Percentiles rank a stretch among this genome's conserved stretches.
Conservation (phyloP, 139 green algal genomes). For the Chlorella sp. region DNA sequence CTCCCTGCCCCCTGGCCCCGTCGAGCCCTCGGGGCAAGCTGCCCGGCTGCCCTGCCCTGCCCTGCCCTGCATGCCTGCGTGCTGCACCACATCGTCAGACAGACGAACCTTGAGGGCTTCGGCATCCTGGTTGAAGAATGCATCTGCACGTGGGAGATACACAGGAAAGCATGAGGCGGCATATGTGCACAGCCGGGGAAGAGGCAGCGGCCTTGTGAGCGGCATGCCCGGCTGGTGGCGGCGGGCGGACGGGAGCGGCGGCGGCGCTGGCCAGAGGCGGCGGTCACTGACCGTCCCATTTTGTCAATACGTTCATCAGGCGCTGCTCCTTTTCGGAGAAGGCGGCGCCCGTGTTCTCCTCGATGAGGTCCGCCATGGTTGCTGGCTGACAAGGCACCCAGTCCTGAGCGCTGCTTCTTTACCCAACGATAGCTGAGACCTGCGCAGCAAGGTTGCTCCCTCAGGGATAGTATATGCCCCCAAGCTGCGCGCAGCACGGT, state of each 20-base stretch:
- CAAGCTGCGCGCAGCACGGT: too few relatives aligned
- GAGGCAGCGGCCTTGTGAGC: neutral
- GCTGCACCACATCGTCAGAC: constrained; percentile 18
- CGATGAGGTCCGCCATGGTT: neutral
- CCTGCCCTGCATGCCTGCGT: constrained; percentile 18
- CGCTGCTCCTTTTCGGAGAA: neutral
- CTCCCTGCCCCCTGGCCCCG: too few relatives aligned
- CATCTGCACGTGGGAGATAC: neutral
- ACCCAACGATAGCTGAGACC: too few relatives aligned
- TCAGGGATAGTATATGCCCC: too few relatives aligned
- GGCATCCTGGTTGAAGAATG: constrained; percentile 25
- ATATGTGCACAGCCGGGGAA: neutral
- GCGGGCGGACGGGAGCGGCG: neutral
- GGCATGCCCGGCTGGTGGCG: neutral
- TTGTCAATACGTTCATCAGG: neutral
- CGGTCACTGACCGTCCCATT: neutral
- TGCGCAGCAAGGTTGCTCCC: too few relatives aligned
- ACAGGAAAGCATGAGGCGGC: neutral
- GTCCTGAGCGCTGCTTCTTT: too few relatives aligned
- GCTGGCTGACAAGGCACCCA: too few relatives aligned
- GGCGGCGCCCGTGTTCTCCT: neutral
- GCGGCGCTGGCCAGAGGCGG: neutral
- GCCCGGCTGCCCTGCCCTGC: neutral
- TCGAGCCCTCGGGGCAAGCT: too few relatives aligned
- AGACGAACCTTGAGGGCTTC: neutral